Base-by-base conservation (phyloP, 2,329 filamentous ascomycete genomes). In the Talaromyces atroroseus region DNA sequence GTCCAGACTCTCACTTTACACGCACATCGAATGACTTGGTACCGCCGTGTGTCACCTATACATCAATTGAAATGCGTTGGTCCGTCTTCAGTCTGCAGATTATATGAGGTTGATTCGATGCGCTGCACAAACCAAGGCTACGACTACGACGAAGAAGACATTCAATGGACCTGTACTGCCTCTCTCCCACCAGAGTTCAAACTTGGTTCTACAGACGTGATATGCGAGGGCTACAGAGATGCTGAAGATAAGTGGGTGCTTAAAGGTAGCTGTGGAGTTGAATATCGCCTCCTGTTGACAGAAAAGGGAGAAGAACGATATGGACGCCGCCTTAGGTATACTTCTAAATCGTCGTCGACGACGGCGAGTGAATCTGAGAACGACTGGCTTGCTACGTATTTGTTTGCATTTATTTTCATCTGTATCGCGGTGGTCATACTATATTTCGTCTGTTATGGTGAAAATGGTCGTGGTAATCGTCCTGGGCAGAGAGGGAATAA, bases 111-210 rank as follows among this genome's bases (percentile, higher is more conserved):
- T 60, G 88, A 95, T 63, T 77, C 87, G 12, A 89, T 97, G 87
- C 89, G 90, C 66, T 99, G 92, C 80, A 87, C 82, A 60, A 97
- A 97, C 75, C 81, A 87, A 59, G 94, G 92, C 59, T 78, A 83
- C 29, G 87, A 87, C 59, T 96, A 96, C 76, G 83, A 84, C 60
- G 70, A 77, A 45, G 85, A 94, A 72, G 88, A 96, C 68, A 81
- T 96, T 38, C 87, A 96, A 74, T 99, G 92, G 92, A 89, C 89
- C 26, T 99, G 92, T 74, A 84, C 83, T n/a, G 82, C 84, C 5
- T 76, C 77, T 2, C 70, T 86, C 1, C 83, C 84, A 0, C 70
- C 77, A 11, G 83, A 86, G 62, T 84, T 86, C 72, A 87, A 86
- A 72, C 83, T 97, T 26, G 92, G 90, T 57, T 81, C 82, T 59